phyloP scores from a whole-genome alignment of 371 early-diverging fungal genomes.

The Haplosporangium sp. region DNA sequence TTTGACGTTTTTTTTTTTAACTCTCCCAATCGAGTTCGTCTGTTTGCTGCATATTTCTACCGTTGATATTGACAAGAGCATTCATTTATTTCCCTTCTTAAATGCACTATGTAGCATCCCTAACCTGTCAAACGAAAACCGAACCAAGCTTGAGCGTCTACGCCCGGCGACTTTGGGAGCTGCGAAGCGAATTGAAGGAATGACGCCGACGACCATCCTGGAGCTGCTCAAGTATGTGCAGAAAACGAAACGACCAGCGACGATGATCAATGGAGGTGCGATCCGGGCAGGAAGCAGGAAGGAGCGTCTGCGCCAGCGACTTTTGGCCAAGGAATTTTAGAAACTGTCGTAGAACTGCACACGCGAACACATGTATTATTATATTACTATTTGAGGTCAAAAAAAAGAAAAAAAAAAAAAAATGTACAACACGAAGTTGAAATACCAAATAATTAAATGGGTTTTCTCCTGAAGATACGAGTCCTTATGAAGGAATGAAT shows the following conservation, averaged over 20 bases:
- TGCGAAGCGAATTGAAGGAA: slow-evolving; percentile 87
- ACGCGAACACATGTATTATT: too few relatives aligned
- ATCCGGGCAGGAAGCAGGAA: slow-evolving; percentile 37
- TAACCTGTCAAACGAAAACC: slow-evolving; percentile 78
- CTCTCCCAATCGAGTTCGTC: not conserved
- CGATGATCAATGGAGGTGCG: slow-evolving; percentile 36
- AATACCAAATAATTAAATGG: too few relatives aligned
- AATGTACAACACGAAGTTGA: too few relatives aligned
- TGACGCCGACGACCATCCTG: slow-evolving; percentile 83
- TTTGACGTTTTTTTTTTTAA: slow-evolving; percentile 3
- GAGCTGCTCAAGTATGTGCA: slow-evolving; percentile 73
- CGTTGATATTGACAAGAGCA: not conserved
- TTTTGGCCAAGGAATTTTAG: slow-evolving; percentile 39
- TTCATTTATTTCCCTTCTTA: not conserved
- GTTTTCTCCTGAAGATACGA: too few relatives aligned
- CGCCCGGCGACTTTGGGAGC: slow-evolving; percentile 85
- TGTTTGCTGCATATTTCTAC: too few relatives aligned
- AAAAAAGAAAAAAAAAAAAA: too few relatives aligned
- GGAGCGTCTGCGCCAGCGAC: slow-evolving; percentile 43
- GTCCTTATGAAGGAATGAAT: not conserved
- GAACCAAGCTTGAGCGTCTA: slow-evolving; percentile 71
- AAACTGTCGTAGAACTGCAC: not conserved
- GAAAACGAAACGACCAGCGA: slow-evolving; percentile 33
- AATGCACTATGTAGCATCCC: slow-evolving; percentile 57
- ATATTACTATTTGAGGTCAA: too few relatives aligned